phyloP scores from a whole-genome alignment of 495 filamentous ascomycete genomes.

The Penicillium paxilli region DNA sequence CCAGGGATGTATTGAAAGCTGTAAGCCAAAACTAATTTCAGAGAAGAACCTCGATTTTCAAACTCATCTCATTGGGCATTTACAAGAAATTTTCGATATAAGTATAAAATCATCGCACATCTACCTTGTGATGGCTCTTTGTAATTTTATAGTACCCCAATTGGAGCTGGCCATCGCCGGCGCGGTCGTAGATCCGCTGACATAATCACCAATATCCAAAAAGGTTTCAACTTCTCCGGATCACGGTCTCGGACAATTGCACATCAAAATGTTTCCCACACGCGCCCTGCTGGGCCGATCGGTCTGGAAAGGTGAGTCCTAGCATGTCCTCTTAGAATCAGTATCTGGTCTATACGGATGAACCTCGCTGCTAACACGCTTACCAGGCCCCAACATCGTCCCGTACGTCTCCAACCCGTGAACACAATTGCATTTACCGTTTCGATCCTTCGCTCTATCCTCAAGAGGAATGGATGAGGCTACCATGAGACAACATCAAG shows the following conservation, averaged over 20 bases:
- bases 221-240: conserved; percentile 21
- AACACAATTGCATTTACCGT: background rate
- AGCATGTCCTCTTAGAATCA: background rate
- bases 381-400: conserved; percentile 54
- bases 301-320: conserved; percentile 68
- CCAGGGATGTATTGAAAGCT: no score
- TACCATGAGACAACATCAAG: no score
- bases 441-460: no score
- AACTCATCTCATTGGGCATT: no score
- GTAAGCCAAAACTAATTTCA: no score
- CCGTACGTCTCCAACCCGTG: conserved; percentile 42
- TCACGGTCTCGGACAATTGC: conserved; percentile 9
- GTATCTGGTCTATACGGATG: background rate
- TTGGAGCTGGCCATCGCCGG: background rate
- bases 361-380: conserved; percentile 17
- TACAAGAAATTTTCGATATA: no score
- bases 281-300: conserved; percentile 63
- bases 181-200: conserved; percentile 5
- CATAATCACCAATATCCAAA: conserved; percentile 16
- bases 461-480: no score
- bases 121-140: no score
- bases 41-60: no score
- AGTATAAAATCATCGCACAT: no score
- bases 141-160: no score
- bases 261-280: conserved; percentile 59